A percentile compares a stretch with the other conserved stretches of the same genome.
Evolutionary conservation across 1,284 basidiomycete species (phyloP).

Genomic region (Caloboletus firmus): DNA sequence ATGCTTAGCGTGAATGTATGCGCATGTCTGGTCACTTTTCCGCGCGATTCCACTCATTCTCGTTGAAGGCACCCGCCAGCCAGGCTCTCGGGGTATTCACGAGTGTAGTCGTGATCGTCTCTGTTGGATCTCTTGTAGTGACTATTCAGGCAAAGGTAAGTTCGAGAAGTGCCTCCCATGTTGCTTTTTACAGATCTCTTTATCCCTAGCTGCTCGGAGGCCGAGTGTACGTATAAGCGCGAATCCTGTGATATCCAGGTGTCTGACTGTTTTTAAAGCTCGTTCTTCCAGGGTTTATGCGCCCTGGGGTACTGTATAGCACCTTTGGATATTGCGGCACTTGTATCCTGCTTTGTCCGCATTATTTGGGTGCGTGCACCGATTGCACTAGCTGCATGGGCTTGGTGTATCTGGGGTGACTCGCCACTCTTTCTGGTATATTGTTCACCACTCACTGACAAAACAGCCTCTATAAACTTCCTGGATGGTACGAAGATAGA

Average conservation of each 20-base stretch:
- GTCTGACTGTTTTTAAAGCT: conserved; percentile 48
- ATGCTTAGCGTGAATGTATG: conserved; percentile 87
- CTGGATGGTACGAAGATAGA: conserved; percentile 91
- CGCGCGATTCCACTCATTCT: background rate
- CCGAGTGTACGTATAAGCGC: conserved; percentile 66
- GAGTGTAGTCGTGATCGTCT: conserved; percentile 87
- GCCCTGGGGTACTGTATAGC: conserved; percentile 91
- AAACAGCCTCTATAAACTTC: conserved; percentile 87
- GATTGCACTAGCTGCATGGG: conserved; percentile 82
- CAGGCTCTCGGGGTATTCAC: conserved; percentile 91
- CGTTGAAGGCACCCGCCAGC: conserved; percentile 68
- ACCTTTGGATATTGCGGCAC: conserved; percentile 84
- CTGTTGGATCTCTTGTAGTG: conserved; percentile 83
- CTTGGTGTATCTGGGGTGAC: conserved; percentile 94
- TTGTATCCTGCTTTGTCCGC: conserved; percentile 84
- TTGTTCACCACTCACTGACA: conserved; percentile 2
- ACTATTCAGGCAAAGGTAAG: conserved; percentile 88
- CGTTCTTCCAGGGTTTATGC: conserved; percentile 94
- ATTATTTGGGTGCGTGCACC: conserved; percentile 85
- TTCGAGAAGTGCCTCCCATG: background rate
- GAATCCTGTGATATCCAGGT: background rate
- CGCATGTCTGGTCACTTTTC: conserved; percentile 8
- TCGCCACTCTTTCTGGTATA: conserved; percentile 8
- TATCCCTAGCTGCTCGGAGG: conserved; percentile 80
- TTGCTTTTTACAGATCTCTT: conserved; percentile 6